Conservation (phyloP, 495 filamentous ascomycete species). For the Daldinia loculata region DNA sequence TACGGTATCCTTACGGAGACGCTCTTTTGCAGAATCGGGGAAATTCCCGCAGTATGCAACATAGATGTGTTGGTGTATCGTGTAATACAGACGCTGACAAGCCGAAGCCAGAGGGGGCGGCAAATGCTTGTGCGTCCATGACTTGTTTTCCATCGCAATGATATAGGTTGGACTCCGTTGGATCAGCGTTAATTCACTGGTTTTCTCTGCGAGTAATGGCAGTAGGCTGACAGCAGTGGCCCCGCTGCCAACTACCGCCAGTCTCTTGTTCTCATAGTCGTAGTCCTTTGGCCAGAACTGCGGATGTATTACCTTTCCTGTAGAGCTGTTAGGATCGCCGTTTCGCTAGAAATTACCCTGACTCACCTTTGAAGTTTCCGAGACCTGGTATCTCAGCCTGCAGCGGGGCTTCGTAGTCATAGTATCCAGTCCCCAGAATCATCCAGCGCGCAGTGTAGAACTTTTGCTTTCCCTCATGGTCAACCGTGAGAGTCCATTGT, state of each 20-base stretch:
- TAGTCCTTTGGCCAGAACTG: conserved; percentile 63
- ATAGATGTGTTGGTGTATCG: background rate
- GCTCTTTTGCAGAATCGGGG: background rate
- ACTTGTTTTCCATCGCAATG: background rate
- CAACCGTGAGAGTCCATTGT: background rate
- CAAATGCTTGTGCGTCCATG: background rate
- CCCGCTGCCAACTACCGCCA: conserved; percentile 56
- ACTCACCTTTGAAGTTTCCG: background rate
- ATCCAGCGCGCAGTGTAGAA: background rate
- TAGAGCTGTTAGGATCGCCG: background rate
- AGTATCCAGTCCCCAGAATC: background rate
- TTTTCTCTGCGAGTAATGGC: background rate
- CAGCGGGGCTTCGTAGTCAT: background rate
- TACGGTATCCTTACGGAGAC: conserved; percentile 36
- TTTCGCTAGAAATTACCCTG: background rate
- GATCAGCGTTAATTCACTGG: background rate
- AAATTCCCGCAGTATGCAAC: background rate
- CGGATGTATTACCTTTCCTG: conserved; percentile 56
- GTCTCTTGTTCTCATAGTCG: conserved; percentile 55
- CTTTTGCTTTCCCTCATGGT: background rate
- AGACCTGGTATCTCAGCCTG: background rate
- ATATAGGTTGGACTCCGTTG: background rate
- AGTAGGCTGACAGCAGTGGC: conserved; percentile 58
- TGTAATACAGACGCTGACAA: background rate
- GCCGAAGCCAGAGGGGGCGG: background rate